phyloP scores from a whole-genome alignment of 805 yeast species.

The Metschnikowia orientalis region DNA sequence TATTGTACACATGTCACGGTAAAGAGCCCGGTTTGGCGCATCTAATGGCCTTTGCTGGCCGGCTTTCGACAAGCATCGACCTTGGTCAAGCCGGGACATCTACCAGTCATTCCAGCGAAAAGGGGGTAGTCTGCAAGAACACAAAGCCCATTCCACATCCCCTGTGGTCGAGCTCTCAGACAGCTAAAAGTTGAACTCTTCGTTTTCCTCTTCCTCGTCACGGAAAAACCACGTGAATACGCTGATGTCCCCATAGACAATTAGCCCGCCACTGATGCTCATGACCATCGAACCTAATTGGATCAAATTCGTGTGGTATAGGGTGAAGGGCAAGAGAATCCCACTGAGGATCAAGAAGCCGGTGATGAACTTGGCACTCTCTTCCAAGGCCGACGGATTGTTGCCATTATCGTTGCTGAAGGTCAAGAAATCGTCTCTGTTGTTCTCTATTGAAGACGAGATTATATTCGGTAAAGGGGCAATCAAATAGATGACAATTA shows the following conservation, averaged over 20 bases:
- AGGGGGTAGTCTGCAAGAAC: neutral
- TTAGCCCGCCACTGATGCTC: conserved; percentile 43
- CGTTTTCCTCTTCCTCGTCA: conserved; percentile 41
- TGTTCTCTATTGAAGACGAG: conserved; percentile 33
- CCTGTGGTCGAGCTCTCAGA: no score
- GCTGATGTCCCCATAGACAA: conserved; percentile 42
- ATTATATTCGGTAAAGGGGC: conserved; percentile 45
- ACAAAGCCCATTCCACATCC: no score
- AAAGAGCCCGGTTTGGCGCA: no score
- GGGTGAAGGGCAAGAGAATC: conserved; percentile 39
- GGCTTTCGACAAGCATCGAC: no score
- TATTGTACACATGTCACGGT: no score
- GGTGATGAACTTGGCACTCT: conserved; percentile 35
- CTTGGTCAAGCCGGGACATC: neutral
- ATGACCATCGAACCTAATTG: conserved; percentile 37
- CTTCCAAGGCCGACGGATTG: conserved; percentile 36
- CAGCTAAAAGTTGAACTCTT: conserved; percentile 42
- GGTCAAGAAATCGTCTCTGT: conserved; percentile 41
- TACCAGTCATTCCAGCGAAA: neutral
- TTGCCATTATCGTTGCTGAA: conserved; percentile 39
- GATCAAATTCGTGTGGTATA: conserved; percentile 36
- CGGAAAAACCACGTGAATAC: conserved; percentile 45
- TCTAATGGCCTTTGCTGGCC: no score
- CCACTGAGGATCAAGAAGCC: conserved; percentile 42
- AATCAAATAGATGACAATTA: conserved; percentile 37